A percentile compares a stretch with the other conserved stretches of the same genome.
Evolutionary conservation across 1,139 yeast species (phyloP).

Genomic region (Geotrichum klebahnii): DNA sequence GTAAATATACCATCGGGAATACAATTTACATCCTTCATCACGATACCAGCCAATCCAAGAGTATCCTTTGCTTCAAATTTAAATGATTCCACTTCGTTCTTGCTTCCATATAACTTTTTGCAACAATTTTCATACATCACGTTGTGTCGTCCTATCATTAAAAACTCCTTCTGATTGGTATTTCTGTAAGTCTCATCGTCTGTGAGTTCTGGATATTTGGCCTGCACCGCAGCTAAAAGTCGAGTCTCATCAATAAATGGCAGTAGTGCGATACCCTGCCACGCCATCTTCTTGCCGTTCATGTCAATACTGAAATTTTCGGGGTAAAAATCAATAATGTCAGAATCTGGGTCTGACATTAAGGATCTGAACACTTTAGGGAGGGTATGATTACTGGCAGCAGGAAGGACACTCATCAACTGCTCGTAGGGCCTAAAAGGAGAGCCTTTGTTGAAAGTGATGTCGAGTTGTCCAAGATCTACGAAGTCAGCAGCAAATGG

Average conservation of each 20-base stretch:
- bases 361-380: constrained; percentile 80
- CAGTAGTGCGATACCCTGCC: constrained; percentile 90
- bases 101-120: constrained; percentile 34
- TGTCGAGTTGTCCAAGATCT: constrained; percentile 54
- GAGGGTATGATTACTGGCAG: constrained; percentile 87
- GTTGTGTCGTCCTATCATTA: constrained; percentile 33
- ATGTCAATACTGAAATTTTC: constrained; percentile 84
- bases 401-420: constrained; percentile 95
- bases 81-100: constrained; percentile 41
- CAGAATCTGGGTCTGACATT: constrained; percentile 77
- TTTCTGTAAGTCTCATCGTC: constrained; percentile 71
- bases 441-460: constrained; percentile 62
- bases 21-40: constrained; percentile 46
- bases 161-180: constrained; percentile 37
- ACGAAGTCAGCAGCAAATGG: constrained; percentile 91
- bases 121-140: constrained; percentile 25
- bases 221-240: constrained; percentile 60
- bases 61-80: constrained; percentile 41
- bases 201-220: constrained; percentile 59
- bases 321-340: constrained; percentile 88
- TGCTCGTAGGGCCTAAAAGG: constrained; percentile 96
- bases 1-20: constrained; percentile 46
- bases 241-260: constrained; percentile 89
- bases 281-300: constrained; percentile 91
- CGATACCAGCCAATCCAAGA: constrained; percentile 67